These are phyloP conservation scores for Ceratobasidium sp. DNA, from an alignment of 1,284 basidiomycete genomes.

Conservation along the genomic window DNA sequence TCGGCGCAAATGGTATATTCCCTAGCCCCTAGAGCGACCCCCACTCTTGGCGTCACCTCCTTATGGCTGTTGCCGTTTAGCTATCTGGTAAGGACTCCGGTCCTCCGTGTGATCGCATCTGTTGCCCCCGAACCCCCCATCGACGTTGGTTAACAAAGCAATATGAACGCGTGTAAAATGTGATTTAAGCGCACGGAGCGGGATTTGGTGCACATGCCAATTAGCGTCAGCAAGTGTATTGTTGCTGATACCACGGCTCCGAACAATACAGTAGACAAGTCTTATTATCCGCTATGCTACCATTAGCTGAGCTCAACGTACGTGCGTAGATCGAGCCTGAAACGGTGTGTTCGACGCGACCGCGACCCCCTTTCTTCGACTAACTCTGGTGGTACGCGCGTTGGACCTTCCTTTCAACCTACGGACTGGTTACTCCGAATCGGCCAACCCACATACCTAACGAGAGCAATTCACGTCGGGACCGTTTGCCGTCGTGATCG, in stretches of 20 bases:
- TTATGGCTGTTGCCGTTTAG: conserved; percentile 1
- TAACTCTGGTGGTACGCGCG: background rate
- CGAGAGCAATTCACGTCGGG: conserved; percentile 3
- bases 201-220: background rate
- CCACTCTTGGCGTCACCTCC: background rate
- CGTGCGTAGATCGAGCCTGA: too few relatives aligned
- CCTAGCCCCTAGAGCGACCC: too few relatives aligned
- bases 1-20: too few relatives aligned
- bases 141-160: background rate
- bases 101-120: conserved; percentile 13
- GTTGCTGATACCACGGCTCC: background rate
- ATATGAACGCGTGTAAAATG: background rate
- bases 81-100: background rate
- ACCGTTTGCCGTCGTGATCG: background rate
- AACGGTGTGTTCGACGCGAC: background rate
- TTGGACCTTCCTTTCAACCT: background rate
- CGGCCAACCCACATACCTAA: background rate
- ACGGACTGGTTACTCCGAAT: background rate
- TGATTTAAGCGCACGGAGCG: background rate
- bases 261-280: background rate
- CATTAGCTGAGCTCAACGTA: too few relatives aligned
- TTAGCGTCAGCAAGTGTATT: background rate
- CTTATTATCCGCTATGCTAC: background rate
- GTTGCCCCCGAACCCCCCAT: background rate
- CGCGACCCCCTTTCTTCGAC: conserved; percentile 1